Conservation (phyloP, 2,329 filamentous ascomycete species). For the Hypocreales sp. region DNA sequence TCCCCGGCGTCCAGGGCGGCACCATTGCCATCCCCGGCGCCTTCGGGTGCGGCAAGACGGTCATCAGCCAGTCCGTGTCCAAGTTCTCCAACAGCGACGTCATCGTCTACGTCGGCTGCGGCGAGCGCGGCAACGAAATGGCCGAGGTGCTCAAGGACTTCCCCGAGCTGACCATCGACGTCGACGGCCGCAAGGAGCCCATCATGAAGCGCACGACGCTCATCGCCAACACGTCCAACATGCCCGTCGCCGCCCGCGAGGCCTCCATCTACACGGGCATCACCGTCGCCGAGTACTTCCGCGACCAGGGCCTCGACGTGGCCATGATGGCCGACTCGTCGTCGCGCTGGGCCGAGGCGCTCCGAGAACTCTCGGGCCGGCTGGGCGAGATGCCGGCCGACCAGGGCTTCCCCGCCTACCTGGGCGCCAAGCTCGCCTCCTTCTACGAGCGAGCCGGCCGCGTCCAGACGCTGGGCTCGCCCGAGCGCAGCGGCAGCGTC, state of each 20-base stretch:
- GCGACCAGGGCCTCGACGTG: slow-evolving; percentile 91
- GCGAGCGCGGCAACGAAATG: slow-evolving; percentile 98
- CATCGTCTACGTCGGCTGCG: slow-evolving; percentile 87
- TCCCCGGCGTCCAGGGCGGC: slow-evolving; percentile 91
- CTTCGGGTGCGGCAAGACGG: slow-evolving; percentile 98
- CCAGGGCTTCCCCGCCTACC: slow-evolving; percentile 96
- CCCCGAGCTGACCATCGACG: slow-evolving; percentile 88
- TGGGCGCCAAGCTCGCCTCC: slow-evolving; percentile 90
- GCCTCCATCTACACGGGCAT: slow-evolving; percentile 98
- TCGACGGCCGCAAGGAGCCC: slow-evolving; percentile 87
- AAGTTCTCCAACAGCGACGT: slow-evolving; percentile 99
- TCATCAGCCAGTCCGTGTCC: slow-evolving; percentile 95
- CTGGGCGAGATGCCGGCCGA: slow-evolving; percentile 99
- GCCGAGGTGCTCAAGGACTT: slow-evolving; percentile 99
- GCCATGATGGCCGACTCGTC: slow-evolving; percentile 99
- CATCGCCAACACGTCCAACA: slow-evolving; percentile 99
- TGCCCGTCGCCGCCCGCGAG: slow-evolving; percentile 96
- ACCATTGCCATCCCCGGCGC: slow-evolving; percentile 96
- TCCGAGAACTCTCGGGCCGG: slow-evolving; percentile 97
- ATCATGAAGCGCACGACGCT: slow-evolving; percentile 99
- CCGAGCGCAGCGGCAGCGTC: slow-evolving; percentile 79
- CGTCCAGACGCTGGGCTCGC: slow-evolving; percentile 72
- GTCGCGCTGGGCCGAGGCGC: slow-evolving; percentile 94
- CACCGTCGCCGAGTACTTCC: slow-evolving; percentile 90
- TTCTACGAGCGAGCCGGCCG: slow-evolving; percentile 98